Percentiles rank a stretch among this genome's conserved stretches.
These are phyloP conservation scores for Afroboletus lepidellus DNA, from an alignment of 1,284 basidiomycete species.

Conservation along the genomic window DNA sequence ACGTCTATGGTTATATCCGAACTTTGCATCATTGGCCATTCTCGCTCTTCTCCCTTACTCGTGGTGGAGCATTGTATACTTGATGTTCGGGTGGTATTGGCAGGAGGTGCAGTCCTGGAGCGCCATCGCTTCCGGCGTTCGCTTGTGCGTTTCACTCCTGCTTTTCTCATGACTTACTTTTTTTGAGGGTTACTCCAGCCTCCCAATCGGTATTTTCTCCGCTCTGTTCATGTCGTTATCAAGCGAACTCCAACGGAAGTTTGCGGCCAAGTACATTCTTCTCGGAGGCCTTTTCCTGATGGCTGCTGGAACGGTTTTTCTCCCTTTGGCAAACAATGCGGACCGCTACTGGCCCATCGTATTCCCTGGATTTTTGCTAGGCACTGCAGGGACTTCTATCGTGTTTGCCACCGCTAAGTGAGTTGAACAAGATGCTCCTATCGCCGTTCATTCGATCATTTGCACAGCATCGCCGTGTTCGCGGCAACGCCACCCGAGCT, in stretches of 20 bases:
- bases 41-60: background rate
- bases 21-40: background rate
- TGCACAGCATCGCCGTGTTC: background rate
- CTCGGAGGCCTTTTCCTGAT: background rate
- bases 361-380: background rate
- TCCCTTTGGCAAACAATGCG: background rate
- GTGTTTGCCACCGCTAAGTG: background rate
- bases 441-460: background rate
- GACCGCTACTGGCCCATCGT: background rate
- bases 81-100: slow-evolving; percentile 4
- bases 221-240: background rate
- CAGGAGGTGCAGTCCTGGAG: slow-evolving; percentile 1
- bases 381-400: background rate
- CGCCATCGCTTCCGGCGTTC: background rate
- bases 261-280: background rate
- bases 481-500: background rate
- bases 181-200: background rate
- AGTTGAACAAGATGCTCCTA: background rate
- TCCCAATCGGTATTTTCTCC: background rate
- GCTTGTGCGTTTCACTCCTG: too few species aligned
- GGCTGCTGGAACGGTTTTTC: background rate
- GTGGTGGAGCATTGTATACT: background rate
- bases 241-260: background rate
- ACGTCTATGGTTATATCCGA: background rate
- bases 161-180: too few species aligned